Evolutionary conservation across 192 early-diverging fungal genomes (phyloP).

Genomic region (Rhizoclosmatium sp.): DNA sequence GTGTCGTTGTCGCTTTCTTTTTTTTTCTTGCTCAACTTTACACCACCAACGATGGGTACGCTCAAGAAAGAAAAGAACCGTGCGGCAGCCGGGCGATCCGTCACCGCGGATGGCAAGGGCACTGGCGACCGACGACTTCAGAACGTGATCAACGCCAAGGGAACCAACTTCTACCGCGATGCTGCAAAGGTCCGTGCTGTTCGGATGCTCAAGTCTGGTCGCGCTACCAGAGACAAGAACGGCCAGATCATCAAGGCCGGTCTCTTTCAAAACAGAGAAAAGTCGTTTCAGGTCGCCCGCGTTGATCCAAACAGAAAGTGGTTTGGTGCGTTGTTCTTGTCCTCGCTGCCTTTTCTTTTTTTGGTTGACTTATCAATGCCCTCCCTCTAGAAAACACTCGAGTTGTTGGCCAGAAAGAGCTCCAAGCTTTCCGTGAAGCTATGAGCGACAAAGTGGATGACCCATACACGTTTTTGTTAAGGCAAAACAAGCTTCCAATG

Average conservation of each 20-base stretch:
- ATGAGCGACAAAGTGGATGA: constrained; percentile 87
- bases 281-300: constrained; percentile 76
- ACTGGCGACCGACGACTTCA: constrained; percentile 36
- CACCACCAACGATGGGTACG: constrained; percentile 44
- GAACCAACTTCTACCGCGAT: constrained; percentile 99
- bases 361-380: neutral
- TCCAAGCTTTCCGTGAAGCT: constrained; percentile 91
- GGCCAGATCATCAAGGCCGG: constrained; percentile 94
- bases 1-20: constrained; percentile 29
- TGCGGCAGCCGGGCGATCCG: constrained; percentile 28
- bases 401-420: constrained; percentile 93
- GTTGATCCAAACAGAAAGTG: constrained; percentile 95
- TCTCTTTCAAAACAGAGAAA: constrained; percentile 78
- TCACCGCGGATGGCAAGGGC: constrained; percentile 16
- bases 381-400: constrained; percentile 84
- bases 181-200: constrained; percentile 90
- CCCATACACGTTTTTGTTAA: constrained; percentile 93
- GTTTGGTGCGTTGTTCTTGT: constrained; percentile 76
- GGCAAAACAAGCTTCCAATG: constrained; percentile 96
- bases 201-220: constrained; percentile 94
- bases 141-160: constrained; percentile 77
- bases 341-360: neutral
- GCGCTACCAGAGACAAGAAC: constrained; percentile 79
- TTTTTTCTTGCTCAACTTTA: constrained; percentile 38
- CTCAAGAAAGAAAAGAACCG: constrained; percentile 55